Evolutionary conservation across 495 filamentous ascomycete genomes (phyloP), one percentile per base, ranked within the genome.

Genomic region (Penicillium lagena): DNA sequence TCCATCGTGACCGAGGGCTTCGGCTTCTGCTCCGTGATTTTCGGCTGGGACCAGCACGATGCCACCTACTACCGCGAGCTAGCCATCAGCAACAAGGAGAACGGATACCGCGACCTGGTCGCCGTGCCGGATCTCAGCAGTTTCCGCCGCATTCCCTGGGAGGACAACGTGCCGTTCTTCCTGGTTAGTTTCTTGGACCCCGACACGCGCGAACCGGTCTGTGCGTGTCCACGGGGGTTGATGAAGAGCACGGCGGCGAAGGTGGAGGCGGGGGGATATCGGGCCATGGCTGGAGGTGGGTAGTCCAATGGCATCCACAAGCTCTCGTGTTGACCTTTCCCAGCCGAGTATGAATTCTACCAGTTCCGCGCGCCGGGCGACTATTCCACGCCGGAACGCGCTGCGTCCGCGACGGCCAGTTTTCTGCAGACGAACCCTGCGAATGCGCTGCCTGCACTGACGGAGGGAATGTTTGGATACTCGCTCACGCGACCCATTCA

Each of bases 31-130:
- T 91, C 86, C 4, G 89, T 96, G 43, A 79, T 98, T 31, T 96
- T 96, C 55, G 93, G 90, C 55, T 96, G 91, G 91, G 93, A 98
- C 53, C 95, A 96, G 87, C 91, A 96, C 66, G 93, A 98, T 56
- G 74, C 77, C 60, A 93, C 88, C 7, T 96, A 98, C 56, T 81
- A 80, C 58, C 71, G 75, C 43, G 90, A 96, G 65, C 78, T 96
- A 39, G 77, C 79, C 53, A 85, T 96, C 60, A 90, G 86, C 68
- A 96, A 95, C 63, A 85, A 86, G 60, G 82, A 89, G 50, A 98
- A 96, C 55, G 93, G 93, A 29, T 96, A 96, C 59, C 76, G 85
- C 37, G 93, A 98, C 61, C 63, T 98, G 14, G 75, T 96, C 40
- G 93, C 93, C 1, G 69, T 89, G 1, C 81, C 88, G 5, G 93